Evolutionary conservation across 2,329 filamentous ascomycete species (phyloP).

Genomic region (Aspergillus glaucus): DNA sequence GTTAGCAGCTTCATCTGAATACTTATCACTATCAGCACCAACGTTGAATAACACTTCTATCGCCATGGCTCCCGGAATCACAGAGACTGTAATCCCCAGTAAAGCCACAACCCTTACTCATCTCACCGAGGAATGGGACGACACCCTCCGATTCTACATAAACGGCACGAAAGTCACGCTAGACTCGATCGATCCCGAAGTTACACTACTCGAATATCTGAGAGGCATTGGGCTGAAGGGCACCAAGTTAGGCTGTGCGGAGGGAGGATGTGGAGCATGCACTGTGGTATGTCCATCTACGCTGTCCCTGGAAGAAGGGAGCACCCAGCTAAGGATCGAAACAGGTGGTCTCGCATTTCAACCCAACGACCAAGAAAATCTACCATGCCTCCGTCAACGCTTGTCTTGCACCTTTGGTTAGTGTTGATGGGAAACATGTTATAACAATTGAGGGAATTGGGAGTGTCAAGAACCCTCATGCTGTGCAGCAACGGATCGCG

Average conservation of each 20-base stretch:
- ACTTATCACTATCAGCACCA: too few species aligned
- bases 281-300: constrained; percentile 67
- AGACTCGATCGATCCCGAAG: constrained; percentile 82
- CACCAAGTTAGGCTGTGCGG: constrained; percentile 88
- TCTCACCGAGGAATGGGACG: constrained; percentile 72
- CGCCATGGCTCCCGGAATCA: constrained; percentile 54
- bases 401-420: constrained; percentile 75
- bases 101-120: constrained; percentile 47
- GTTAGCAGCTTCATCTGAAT: too few species aligned
- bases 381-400: constrained; percentile 97
- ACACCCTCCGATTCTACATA: constrained; percentile 85
- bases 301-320: constrained; percentile 39
- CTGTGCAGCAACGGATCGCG: constrained; percentile 80
- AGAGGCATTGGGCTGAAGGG: constrained; percentile 84
- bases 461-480: constrained; percentile 70
- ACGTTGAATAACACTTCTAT: neutral
- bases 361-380: constrained; percentile 73
- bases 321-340: constrained; percentile 14
- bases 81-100: constrained; percentile 39
- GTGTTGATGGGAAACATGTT: constrained; percentile 70
- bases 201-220: constrained; percentile 87
- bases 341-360: constrained; percentile 70
- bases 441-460: constrained; percentile 90
- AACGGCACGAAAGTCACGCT: constrained; percentile 87
- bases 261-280: constrained; percentile 94